Base-by-base conservation (phyloP, 2,329 filamentous ascomycete species). In the Ceratocystis ficicola region DNA sequence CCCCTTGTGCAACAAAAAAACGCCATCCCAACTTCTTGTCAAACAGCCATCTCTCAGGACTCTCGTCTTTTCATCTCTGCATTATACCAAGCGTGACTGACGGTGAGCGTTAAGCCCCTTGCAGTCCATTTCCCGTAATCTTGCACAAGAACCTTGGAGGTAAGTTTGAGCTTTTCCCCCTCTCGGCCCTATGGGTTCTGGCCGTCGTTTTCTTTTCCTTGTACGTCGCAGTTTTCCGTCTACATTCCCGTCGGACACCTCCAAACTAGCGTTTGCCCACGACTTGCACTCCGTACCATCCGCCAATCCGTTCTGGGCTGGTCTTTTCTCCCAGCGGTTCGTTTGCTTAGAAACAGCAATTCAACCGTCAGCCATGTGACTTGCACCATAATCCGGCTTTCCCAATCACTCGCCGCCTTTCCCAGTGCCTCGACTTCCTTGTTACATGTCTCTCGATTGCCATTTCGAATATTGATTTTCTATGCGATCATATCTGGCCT, bases 101-200 rank as follows among this genome's bases (percentile, higher is more conserved):
- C 52, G 30, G 52, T 15, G 12, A 28, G 28, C 8, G 10, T 12
- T 32, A 44, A 41, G 62, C 48, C 55, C 46, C 61, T 62, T 44
- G 25, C 64, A 66, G 25, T 17, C 44, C 8, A 15, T 28, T 57
- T 41, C 36, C 10, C 25, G 28, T 28, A 28, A 22, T 52, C 62
- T 46, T 30, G 52, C 15, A 52, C 59, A 50, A 55, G 59, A 66
- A 66, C 64, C 55, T 30, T 62, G 64, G 57, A 62, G 64, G 64
- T 66, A 20, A 66, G 64, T 66, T 62, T 60, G 46, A 50, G 46
- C 22, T 50, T 50, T 25, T 12, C 36, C 8, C 32, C 36, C 36
- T 41, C 36, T 41, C 36, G 36, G 36, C 46, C 8, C 46, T 50
- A 20, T 32, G 25, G 20, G 20, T 30, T 55, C 8, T 25, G 17